phyloP scores from a whole-genome alignment of 371 early-diverging fungal genomes.

The Blakeslea trispora region DNA sequence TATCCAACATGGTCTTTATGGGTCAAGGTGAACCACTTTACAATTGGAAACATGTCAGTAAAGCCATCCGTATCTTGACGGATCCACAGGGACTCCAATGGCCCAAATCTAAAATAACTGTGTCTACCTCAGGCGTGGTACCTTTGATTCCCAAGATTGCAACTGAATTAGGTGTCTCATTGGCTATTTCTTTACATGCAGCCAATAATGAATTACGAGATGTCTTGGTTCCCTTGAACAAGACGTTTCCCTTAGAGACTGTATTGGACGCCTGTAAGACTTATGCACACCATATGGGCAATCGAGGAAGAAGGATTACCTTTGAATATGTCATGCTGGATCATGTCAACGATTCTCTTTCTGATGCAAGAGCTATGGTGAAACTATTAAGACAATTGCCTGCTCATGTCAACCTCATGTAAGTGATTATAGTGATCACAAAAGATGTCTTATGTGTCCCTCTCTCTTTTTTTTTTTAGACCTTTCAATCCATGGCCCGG shows the following conservation, averaged over 20 bases:
- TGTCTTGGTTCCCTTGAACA: slow-evolving; percentile 86
- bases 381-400: slow-evolving; percentile 65
- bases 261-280: slow-evolving; percentile 74
- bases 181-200: slow-evolving; percentile 91
- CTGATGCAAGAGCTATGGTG: slow-evolving; percentile 70
- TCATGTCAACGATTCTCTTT: slow-evolving; percentile 74
- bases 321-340: slow-evolving; percentile 90
- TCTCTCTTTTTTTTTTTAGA: slow-evolving; percentile 29
- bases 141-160: slow-evolving; percentile 78
- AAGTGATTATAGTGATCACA: slow-evolving; percentile 31
- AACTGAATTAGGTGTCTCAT: slow-evolving; percentile 74
- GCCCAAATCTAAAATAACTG: slow-evolving; percentile 76
- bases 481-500: slow-evolving; percentile 87
- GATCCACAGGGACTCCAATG: slow-evolving; percentile 69
- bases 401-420: slow-evolving; percentile 86
- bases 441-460: no score
- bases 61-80: slow-evolving; percentile 74
- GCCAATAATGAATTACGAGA: slow-evolving; percentile 77
- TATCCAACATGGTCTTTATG: slow-evolving; percentile 91
- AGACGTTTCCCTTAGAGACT: slow-evolving; percentile 70
- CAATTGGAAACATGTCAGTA: slow-evolving; percentile 77
- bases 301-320: slow-evolving; percentile 61
- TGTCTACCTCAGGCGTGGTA: slow-evolving; percentile 91
- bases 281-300: slow-evolving; percentile 57
- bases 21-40: slow-evolving; percentile 92